Base-by-base conservation (phyloP, 139 green algal genomes). In the Pseudopediastrum boryanum region DNA sequence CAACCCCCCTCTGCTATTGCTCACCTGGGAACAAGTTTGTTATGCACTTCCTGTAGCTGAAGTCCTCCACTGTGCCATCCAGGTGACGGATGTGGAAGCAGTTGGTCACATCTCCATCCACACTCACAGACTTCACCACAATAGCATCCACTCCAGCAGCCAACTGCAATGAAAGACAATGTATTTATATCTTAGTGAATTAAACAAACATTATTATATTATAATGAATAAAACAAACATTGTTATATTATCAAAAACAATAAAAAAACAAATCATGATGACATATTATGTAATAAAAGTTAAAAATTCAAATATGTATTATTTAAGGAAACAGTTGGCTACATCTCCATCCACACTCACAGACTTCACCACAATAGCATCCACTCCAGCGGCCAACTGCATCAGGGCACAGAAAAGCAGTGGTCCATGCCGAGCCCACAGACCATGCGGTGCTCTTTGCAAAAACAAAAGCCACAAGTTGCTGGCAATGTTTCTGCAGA, bases 41-140 rank as follows among this genome's bases (percentile, higher is more conserved):
- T 1, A 90, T 41, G 83, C 92, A 96, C 85, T 96, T 96, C 56
- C 88, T 56, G 83, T 93, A 94, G 5, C 82, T 91, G 46, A 96
- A 92, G 84, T 96, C 92, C 79, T 96, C 92, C 0, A 68, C 31
- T 9, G 7, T 86, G 78, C 90, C 89, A 77, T n/a, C n/a, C n/a
- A n/a, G n/a, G n/a, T n/a, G n/a, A n/a, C n/a, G 27, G 48, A 80
- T 73, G 31, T 80, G 74, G 46, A 80, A 80, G 74, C 74, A 80
- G 12, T 16, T 46, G 44, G 23, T 73, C 39, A 29, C 68, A 41
- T 9, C 31, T 19, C 21, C 21, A 21, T 36, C 43, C 13, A 73
- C 61, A 16, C 41, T 42, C 4, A 2, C 19, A 59, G 71, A 59
- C 6, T 27, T 44, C 6, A 80, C 61, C 35, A 48, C 27, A 41